phyloP scores from a whole-genome alignment of 169 alveolate species.

The Plasmodium inui region DNA sequence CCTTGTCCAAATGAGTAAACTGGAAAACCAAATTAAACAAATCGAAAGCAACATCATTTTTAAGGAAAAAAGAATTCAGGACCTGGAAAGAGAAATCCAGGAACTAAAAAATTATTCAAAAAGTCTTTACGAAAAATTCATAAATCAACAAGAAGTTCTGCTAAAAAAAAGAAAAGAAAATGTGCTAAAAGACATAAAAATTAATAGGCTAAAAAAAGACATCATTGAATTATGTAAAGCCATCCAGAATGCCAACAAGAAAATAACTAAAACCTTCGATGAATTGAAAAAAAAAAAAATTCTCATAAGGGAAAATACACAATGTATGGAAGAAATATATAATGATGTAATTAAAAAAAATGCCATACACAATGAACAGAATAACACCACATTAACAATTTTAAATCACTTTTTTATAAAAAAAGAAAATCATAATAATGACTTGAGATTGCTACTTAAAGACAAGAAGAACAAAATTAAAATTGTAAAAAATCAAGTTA shows the following conservation, averaged over 20 bases:
- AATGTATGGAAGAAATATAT: slow-evolving; percentile 17
- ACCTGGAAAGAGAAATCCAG: slow-evolving; percentile 31
- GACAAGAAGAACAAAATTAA: slow-evolving; percentile 8
- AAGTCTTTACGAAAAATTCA: slow-evolving; percentile 41
- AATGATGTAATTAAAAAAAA: slow-evolving; percentile 3
- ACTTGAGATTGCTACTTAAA: slow-evolving; percentile 25
- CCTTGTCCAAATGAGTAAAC: slow-evolving; percentile 10
- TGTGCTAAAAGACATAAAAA: slow-evolving; percentile 45
- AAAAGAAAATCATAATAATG: slow-evolving; percentile 31
- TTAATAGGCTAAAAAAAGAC: slow-evolving; percentile 37
- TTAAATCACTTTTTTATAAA: slow-evolving; percentile 34
- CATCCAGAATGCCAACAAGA: not conserved
- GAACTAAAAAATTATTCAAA: slow-evolving; percentile 37
- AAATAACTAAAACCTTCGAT: slow-evolving; percentile 2
- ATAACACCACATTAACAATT: slow-evolving; percentile 6
- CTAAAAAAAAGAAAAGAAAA: slow-evolving; percentile 26
- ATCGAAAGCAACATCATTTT: slow-evolving; percentile 40
- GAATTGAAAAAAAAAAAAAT: slow-evolving; percentile 39
- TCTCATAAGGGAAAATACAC: slow-evolving; percentile 20
- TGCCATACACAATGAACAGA: slow-evolving; percentile 10
- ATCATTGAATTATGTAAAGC: slow-evolving; percentile 21
- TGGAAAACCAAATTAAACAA: slow-evolving; percentile 64
- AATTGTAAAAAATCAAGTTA: slow-evolving; percentile 13
- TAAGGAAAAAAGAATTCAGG: slow-evolving; percentile 47
- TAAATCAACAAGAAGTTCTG: slow-evolving; percentile 59